Base-by-base conservation (phyloP, 192 early-diverging fungal genomes). In the Coemansia sp. region DNA sequence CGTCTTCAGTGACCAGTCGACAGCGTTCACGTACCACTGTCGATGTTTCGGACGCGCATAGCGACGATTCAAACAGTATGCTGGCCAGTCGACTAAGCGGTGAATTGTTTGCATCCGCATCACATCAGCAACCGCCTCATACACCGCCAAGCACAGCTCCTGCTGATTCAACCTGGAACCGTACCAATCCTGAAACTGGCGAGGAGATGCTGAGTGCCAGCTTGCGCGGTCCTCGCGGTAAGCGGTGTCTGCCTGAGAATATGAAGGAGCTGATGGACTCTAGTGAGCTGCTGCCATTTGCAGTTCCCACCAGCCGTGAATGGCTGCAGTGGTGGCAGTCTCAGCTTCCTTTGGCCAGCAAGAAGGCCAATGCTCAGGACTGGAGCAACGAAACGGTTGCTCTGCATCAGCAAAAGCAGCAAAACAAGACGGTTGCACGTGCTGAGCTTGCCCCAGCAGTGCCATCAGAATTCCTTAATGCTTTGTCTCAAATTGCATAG, bases 251-350 rank as follows among this genome's bases (percentile, higher is more conserved):
- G n/a, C 56, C 70, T 0, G 65, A 78, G 31, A 66, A 76, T 56
- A 77, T 80, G 67, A 68, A 53, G 36, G 81, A 84, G 55, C 75
- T 82, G 42, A 59, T 79, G 18, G 85, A 86, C 47, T 72, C 83
- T 0, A 53, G 55, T 8, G 81, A 79, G 42, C 63, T 81, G 47
- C 48, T 83, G 30, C 83, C 85, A 51, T 86, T 86, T 63, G 78
- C 83, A 7, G 70, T 86, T 35, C 85, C 85, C 2, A 86, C 83
- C 1, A 75, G 80, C 44, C 72, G 72, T 41, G 76, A 80, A 41
- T 70, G 72, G 71, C 59, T 68, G 35, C 14, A 53, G 28, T 80
- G 78, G 78, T 80, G 78, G 78, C 59, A 59, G 53, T 42, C 50
- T 14, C 55, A 52, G 1, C 48, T 33, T 6, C 10, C 50, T 7